Percentiles rank a stretch among this genome's conserved stretches.
Conservation (phyloP, 2,329 filamentous ascomycete genomes). For the Alternaria alternata region DNA sequence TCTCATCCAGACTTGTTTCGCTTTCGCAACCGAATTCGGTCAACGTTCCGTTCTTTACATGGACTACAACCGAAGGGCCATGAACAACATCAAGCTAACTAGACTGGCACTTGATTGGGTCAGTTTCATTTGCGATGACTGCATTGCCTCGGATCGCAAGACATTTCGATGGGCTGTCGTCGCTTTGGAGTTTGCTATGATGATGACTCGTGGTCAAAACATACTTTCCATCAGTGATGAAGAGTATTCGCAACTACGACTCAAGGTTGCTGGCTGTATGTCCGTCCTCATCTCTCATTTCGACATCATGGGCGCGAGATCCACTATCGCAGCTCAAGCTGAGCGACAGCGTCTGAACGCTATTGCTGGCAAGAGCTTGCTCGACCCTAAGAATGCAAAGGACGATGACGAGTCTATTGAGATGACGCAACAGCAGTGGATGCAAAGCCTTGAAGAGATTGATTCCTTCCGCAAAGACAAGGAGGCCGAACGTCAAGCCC, state of each 20-base stretch:
- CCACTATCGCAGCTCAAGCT: slow-evolving; percentile 89
- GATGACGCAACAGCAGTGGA: slow-evolving; percentile 77
- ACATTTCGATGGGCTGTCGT: slow-evolving; percentile 98
- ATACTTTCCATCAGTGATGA: slow-evolving; percentile 89
- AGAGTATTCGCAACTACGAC: slow-evolving; percentile 82
- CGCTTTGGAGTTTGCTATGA: slow-evolving; percentile 95
- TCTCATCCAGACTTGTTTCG: slow-evolving; percentile 95
- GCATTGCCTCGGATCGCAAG: slow-evolving; percentile 89
- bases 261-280: slow-evolving; percentile 97
- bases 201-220: slow-evolving; percentile 92
- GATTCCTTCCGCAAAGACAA: slow-evolving; percentile 81
- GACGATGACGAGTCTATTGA: slow-evolving; percentile 87
- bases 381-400: slow-evolving; percentile 76
- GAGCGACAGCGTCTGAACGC: slow-evolving; percentile 90
- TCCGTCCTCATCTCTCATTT: slow-evolving; percentile 96
- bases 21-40: slow-evolving; percentile 98
- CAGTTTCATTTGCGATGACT: slow-evolving; percentile 97
- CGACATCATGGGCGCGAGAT: slow-evolving; percentile 97
- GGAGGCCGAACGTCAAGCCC: slow-evolving; percentile 82
- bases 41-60: slow-evolving; percentile 94
- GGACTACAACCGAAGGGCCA: slow-evolving; percentile 91
- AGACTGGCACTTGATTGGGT: slow-evolving; percentile 96
- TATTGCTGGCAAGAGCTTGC: slow-evolving; percentile 75
- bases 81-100: slow-evolving; percentile 96
- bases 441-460: slow-evolving; percentile 75